These are phyloP conservation scores for Camelina laxa DNA, from an alignment of 345 rosid species.

Conservation along the genomic window DNA sequence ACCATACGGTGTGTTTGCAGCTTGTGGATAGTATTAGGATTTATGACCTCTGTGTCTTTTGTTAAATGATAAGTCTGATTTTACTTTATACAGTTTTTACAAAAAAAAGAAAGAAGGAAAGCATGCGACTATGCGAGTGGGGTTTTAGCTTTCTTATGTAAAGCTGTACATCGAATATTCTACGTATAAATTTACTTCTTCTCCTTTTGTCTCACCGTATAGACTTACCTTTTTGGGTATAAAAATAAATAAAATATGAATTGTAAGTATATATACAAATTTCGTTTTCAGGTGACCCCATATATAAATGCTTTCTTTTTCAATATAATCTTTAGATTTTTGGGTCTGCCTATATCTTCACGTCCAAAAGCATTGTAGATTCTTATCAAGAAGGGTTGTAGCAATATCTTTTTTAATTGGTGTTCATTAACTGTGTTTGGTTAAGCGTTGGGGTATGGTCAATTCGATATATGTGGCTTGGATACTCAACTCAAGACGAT, in stretches of 20 bases:
- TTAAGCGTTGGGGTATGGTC: background rate
- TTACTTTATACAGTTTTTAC: background rate
- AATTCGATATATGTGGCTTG: background rate
- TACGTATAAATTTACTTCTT: slow-evolving; percentile 15
- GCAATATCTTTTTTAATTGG: background rate
- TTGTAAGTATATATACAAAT: slow-evolving; percentile 8
- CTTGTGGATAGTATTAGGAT: slow-evolving; percentile 28
- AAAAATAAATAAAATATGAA: background rate
- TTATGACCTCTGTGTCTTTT: slow-evolving; percentile 17
- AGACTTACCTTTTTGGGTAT: slow-evolving; percentile 8
- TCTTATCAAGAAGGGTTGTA: background rate
- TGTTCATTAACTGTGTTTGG: background rate
- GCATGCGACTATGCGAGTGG: slow-evolving; percentile 41
- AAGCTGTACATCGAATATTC: slow-evolving; percentile 24
- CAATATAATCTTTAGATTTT: background rate
- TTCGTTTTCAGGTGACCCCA: slow-evolving; percentile 26
- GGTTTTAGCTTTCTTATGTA: slow-evolving; percentile 19
- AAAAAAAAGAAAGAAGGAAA: slow-evolving; percentile 14
- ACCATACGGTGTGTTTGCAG: slow-evolving; percentile 38
- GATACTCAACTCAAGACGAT: background rate
- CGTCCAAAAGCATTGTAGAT: slow-evolving; percentile 7
- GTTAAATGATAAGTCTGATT: background rate
- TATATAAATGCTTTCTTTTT: background rate
- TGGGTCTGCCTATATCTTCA: slow-evolving; percentile 9
- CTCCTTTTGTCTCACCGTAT: slow-evolving; percentile 21